phyloP scores from a whole-genome alignment of 768 basidiomycete genomes.

The Infundibulicybe gibba region DNA sequence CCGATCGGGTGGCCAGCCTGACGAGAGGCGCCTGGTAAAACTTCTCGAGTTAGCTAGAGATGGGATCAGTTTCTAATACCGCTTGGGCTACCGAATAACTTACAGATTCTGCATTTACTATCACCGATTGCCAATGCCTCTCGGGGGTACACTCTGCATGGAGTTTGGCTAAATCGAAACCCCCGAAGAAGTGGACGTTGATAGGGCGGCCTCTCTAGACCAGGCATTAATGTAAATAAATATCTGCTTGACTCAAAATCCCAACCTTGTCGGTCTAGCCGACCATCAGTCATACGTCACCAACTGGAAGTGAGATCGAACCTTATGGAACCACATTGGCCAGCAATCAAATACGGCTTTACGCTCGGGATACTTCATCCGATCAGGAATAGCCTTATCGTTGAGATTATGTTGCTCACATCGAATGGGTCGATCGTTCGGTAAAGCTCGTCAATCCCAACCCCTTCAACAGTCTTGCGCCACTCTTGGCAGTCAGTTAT shows the following conservation, averaged over 20 bases:
- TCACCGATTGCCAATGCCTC: slow-evolving; percentile 56
- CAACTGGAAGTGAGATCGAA: slow-evolving; percentile 17
- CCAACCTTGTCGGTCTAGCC: slow-evolving; percentile 67
- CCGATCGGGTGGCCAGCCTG: slow-evolving; percentile 48
- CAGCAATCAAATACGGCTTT: slow-evolving; percentile 68
- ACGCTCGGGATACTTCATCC: slow-evolving; percentile 61
- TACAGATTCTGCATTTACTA: slow-evolving; percentile 62
- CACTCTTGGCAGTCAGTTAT: slow-evolving; percentile 63
- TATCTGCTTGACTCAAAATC: background rate
- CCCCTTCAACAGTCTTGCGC: slow-evolving; percentile 59
- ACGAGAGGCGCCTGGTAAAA: slow-evolving; percentile 62
- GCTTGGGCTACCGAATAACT: slow-evolving; percentile 3
- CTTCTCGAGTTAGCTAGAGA: slow-evolving; percentile 50
- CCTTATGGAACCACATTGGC: slow-evolving; percentile 82
- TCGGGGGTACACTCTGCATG: slow-evolving; percentile 57
- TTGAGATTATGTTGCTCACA: slow-evolving; percentile 33
- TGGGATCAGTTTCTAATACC: background rate
- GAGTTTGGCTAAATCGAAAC: slow-evolving; percentile 53
- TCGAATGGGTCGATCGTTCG: slow-evolving; percentile 63
- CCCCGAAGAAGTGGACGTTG: slow-evolving; percentile 63
- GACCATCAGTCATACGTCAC: background rate
- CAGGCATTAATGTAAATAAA: background rate
- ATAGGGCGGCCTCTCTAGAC: slow-evolving; percentile 65
- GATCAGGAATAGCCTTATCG: background rate
- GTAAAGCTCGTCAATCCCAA: slow-evolving; percentile 66